phyloP scores from a whole-genome alignment of 768 basidiomycete species.

The Cyclocybe cylindracea region DNA sequence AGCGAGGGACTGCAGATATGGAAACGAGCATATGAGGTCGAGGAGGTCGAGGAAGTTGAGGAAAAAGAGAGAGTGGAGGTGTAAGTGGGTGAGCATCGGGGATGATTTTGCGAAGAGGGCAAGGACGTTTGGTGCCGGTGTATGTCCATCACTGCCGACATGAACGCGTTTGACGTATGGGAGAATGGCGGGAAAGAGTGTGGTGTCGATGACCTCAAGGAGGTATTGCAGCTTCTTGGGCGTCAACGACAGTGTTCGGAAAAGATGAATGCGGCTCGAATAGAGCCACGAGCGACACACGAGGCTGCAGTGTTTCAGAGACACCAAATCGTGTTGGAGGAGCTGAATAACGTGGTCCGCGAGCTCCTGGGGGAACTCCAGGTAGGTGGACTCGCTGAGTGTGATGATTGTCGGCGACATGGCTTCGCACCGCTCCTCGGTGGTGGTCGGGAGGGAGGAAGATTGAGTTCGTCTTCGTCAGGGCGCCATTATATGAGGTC shows the following conservation, averaged over 20 bases:
- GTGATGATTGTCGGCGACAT: too few relatives aligned
- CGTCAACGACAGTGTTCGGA: slow-evolving; percentile 4
- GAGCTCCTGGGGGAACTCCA: slow-evolving; percentile 10
- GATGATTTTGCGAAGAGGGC: slow-evolving; percentile 1
- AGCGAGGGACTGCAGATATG: slow-evolving; percentile 1
- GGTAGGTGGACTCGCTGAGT: too few relatives aligned
- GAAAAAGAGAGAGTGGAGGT: slow-evolving; percentile 1
- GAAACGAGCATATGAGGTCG: slow-evolving; percentile 10
- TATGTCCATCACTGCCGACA: neutral
- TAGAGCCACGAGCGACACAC: slow-evolving; percentile 13
- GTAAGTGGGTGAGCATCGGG: slow-evolving; percentile 5
- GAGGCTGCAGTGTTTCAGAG: slow-evolving; percentile 14
- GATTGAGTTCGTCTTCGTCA: too few relatives aligned
- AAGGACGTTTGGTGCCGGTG: neutral
- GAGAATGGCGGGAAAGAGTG: slow-evolving; percentile 1
- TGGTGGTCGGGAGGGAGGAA: too few relatives aligned
- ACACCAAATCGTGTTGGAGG: neutral
- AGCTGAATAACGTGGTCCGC: slow-evolving; percentile 8
- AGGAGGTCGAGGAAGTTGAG: slow-evolving; percentile 1
- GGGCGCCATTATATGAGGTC: too few relatives aligned
- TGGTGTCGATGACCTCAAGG: neutral
- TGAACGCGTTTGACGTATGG: slow-evolving; percentile 5
- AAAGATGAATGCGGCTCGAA: slow-evolving; percentile 8
- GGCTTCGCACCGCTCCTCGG: too few relatives aligned
- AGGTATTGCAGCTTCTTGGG: neutral